Base-by-base conservation (phyloP, 768 basidiomycete genomes). In the Lentinula sp. region DNA sequence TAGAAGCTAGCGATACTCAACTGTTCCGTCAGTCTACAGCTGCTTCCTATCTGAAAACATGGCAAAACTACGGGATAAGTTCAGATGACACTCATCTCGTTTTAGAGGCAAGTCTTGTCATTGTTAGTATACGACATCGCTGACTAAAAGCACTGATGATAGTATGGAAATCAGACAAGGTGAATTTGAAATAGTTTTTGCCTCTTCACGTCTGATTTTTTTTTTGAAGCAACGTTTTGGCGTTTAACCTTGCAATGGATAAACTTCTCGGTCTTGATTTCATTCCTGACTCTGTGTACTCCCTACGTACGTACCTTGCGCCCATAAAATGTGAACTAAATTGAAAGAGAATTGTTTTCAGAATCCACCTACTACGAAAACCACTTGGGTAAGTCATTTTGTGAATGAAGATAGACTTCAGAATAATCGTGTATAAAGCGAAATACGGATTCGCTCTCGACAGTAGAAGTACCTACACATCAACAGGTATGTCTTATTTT, bases 191-290 rank as follows among this genome's bases (percentile, higher is more conserved):
- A 51, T 15, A 13, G 33, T 48, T 35, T 39, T 37, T 20, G 12
- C 7, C 0, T n/a, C 39, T 4, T n/a, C 18, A 9, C 5, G 3
- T n/a, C n/a, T 6, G 8, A n/a, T 36, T 7, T 15, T n/a, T 16
- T 7, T 10, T 20, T 18, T 35, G 6, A 13, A 56, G 55, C 13
- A 80, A 76, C 77, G 78, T 77, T 0, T 65, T 82, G 51, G 68
- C 78, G 33, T 85, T 85, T 66, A 85, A 85, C 65, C 48, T 84
- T 42, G 81, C 76, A 53, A 79, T 79, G 16, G 83, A 84, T 60
- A 72, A 69, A 59, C 70, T 85, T 20, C 67, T 85, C 2, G 68
- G 73, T 1, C 71, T 74, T 16, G 71, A 73, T 16, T 54, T 81
- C 9, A 73, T 83, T 63, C 71, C 71, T 49, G 20, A 32, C 28